Evolutionary conservation across 2,329 filamentous ascomycete species (phyloP), one percentile per base, ranked within the genome.

Genomic region (Alternaria burnsii): DNA sequence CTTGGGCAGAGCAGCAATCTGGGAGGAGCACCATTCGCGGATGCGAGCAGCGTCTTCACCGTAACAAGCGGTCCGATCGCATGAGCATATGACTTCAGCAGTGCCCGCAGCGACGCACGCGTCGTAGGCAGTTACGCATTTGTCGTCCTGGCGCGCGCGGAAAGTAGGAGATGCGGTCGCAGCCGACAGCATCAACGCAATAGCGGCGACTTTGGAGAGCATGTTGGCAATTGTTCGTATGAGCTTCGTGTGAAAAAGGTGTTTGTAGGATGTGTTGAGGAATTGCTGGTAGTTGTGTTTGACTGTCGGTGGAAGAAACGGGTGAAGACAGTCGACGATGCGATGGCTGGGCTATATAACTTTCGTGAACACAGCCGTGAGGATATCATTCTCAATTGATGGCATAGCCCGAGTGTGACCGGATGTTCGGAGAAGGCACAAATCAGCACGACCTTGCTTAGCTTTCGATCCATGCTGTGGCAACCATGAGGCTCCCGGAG

Each of bases 51-150:
- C 59, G 32, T 66, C 63, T 28, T 66, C 55, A 12, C 63, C 63
- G 3, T 50, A 10, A n/a, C 63, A 66, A 11, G 58, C 20, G n/a
- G 51, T 41, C 1, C 59, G 48, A 22, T 59, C 56, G 48, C 63
- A 66, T 9, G 38, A 40, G 36, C 63, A 66, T 16, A 61, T 58
- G 20, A 63, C 63, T n/a, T 61, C 26, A 43, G 61, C 60, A 22
- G 54, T 57, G 7, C 63, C 63, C 16, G 63, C 59, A 7, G 57
- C 63, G 20, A 63, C 24, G 43, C 63, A 66, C 0, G 60, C 32
- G 22, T 58, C 54, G 54, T 61, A 66, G 26, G 60, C 52, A 12
- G 46, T 38, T 28, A 58, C 57, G 46, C 62, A 65, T 16, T 54
- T 38, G 26, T 41, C 38, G 38, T 58, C 52, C 32, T 58, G 46